Evolutionary conservation across 331 rosid genomes (phyloP), one percentile per base, ranked within the genome.

Genomic region (Malus hybrid): DNA sequence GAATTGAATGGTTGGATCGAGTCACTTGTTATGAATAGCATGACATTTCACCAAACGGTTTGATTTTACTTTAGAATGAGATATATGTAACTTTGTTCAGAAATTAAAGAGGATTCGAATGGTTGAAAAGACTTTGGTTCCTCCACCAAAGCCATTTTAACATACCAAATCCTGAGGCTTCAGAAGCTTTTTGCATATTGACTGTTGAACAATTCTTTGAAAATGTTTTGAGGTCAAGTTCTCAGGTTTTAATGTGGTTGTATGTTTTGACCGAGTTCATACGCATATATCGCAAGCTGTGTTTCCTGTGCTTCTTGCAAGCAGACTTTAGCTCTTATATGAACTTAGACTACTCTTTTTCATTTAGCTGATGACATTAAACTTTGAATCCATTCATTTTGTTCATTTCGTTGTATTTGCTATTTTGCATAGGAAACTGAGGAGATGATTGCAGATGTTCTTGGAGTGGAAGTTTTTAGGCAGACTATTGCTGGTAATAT

Each of bases 391-490:
- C 28, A n/a, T 11, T 20, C 16, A 0, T 10, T 31, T 69, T 12
- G n/a, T 56, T 22, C 39, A 28, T 10, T 22, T 39, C 39, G 22
- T 36, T 54, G 13, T 16, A 22, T 65, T 6, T 82, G 11, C 8
- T 60, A 4, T 79, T 60, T 77, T 83, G 18, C 36, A 64, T 81
- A 93, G 99, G 99, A 92, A 63, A 94, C 97, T 27, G 99, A 94
- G 82, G 97, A 94, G 77, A 80, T 94, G 87, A 92, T 94, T 31
- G 87, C 99, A 3, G 99, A 94, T 80, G 96, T 92, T 71, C 96
- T 94, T 22, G 97, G 97, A 68, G 97, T 94, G 15, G 99, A 94
- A 80, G 99, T 94, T 77, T 94, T 94, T 81, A 86, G 97, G 86
- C 97, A 94, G 83, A 92, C 97, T 16, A 84, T 94, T 70, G 99